Conservation (phyloP, 106 monocot genomes). For the Allium fistulosum region DNA sequence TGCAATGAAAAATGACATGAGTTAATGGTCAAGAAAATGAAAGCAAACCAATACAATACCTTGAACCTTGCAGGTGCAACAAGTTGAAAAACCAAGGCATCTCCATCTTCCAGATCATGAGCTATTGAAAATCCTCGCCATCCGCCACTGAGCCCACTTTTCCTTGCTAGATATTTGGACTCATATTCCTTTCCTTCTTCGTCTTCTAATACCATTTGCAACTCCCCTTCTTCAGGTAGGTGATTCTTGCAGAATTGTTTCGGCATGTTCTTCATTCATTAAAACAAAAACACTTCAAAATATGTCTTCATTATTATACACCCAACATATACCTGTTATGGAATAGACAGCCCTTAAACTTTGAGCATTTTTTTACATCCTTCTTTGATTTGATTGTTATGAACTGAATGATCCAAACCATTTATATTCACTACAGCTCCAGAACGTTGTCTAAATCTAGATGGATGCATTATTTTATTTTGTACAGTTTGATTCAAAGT, state of each 20-base stretch:
- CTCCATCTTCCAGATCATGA: conserved; percentile 79
- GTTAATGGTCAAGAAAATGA: not conserved
- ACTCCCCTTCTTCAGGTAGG: conserved; percentile 27
- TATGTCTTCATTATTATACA: not conserved
- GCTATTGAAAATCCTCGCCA: conserved; percentile 79
- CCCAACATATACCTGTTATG: not conserved
- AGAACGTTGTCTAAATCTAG: too few relatives aligned
- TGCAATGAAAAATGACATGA: too few relatives aligned
- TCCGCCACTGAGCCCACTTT: conserved; percentile 79
- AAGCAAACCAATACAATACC: conserved; percentile 22
- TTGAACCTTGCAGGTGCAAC: conserved; percentile 46
- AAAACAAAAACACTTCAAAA: conserved; percentile 1
- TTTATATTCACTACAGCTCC: too few relatives aligned
- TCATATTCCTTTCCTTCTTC: conserved; percentile 54
- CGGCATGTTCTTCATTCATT: conserved; percentile 46
- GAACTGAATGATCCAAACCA: too few relatives aligned
- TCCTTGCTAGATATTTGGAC: conserved; percentile 47
- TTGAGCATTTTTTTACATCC: too few relatives aligned
- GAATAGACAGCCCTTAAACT: not conserved
- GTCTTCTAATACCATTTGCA: conserved; percentile 69
- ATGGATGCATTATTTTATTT: too few relatives aligned
- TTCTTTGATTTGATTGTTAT: too few relatives aligned
- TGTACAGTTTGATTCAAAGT: too few relatives aligned
- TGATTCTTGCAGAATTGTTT: conserved; percentile 58
- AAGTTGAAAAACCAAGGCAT: conserved; percentile 65